Base-by-base conservation (phyloP, 352 stramenopile genomes). In the Phytophthora agathidicida region DNA sequence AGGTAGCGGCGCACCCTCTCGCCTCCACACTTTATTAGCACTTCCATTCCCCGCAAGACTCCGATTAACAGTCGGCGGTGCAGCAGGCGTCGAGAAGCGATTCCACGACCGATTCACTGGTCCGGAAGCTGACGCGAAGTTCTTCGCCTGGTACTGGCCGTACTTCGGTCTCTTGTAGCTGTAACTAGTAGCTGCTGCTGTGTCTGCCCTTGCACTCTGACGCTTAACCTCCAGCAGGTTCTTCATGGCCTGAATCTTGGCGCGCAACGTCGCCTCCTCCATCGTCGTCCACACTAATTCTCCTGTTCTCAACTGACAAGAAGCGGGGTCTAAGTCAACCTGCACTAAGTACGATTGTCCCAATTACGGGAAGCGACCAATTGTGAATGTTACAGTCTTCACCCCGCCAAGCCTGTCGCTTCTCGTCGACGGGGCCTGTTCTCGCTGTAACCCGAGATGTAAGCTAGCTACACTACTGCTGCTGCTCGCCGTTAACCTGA, bases 181-280 rank as follows among this genome's bases (percentile, higher is more conserved):
- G 24, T 49, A 41, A 11, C 28, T 37, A 4, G 24, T 33, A 22
- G 36, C 14, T 43, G 14, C 19, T 5, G 42, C 4, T 19, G 31
- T 17, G 22, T 14, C 3, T 16, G 7, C 11, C 8, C 33, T 19
- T 19, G 9, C 27, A 14, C 36, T 41, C 32, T 67, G 56, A 39
- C 71, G 42, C 43, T 81, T 85, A n/a, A 51, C 80, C 24, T 83
- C 74, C 47, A 94, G 52, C 16, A 92, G 60, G 56, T 91, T 94
- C 60, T 83, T 87, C 66, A 94, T 85, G 24, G 84, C 84, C 64
- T 91, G 80, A 67, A 94, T 94, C 51, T 91, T 90, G 43, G 84
- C 82, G 39, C 83, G 82, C 65, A 94, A 58, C 44, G 77, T 80
- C 5, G 73, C 82, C 56, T 92, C 82, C 54, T 94, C 84, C 68